Conservation (phyloP, 768 basidiomycete genomes). For the Lentinula detonsa region DNA sequence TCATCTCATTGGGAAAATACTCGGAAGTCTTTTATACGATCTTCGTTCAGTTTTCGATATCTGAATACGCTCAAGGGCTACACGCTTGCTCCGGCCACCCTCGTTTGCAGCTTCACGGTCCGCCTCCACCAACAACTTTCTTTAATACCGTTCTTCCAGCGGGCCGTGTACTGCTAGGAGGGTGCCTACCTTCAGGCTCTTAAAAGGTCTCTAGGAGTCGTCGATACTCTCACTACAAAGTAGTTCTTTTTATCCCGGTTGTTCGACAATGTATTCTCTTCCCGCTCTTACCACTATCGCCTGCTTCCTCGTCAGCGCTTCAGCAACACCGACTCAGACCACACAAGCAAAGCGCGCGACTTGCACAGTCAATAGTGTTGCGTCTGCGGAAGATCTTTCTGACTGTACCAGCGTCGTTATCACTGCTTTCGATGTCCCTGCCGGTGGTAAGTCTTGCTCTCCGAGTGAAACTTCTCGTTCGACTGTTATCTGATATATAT, state of each 20-base stretch:
- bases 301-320: background rate
- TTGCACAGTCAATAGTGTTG: slow-evolving; percentile 16
- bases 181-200: background rate
- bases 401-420: slow-evolving; percentile 14
- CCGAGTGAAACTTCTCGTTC: background rate
- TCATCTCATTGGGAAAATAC: background rate
- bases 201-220: background rate
- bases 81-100: background rate
- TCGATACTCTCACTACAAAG: background rate
- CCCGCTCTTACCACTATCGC: background rate
- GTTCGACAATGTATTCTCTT: background rate
- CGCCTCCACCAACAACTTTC: background rate
- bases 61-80: background rate
- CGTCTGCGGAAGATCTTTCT: slow-evolving; percentile 11
- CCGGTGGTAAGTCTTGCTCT: slow-evolving; percentile 6
- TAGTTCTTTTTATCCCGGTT: background rate
- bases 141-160: background rate
- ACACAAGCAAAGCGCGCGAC: slow-evolving; percentile 13
- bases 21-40: background rate
- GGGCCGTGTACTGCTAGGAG: background rate
- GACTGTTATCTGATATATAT: background rate
- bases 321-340: background rate
- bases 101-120: background rate
- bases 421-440: slow-evolving; percentile 11
- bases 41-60: background rate